Evolutionary conservation across 805 yeast genomes (phyloP).

Genomic region (Candida caryicola): DNA sequence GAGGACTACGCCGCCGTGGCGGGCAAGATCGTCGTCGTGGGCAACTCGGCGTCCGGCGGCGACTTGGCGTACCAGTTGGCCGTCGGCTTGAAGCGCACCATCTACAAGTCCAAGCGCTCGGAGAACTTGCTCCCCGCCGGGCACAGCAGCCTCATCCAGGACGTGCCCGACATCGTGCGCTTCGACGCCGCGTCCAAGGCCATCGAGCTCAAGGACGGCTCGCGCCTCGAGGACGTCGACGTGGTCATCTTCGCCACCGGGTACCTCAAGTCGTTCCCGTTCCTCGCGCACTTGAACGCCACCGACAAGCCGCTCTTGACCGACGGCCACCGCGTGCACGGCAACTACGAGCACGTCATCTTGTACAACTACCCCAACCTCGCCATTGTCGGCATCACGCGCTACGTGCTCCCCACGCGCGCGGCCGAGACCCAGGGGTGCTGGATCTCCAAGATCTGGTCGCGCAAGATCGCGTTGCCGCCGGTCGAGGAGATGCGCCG

Average conservation of each 20-base stretch:
- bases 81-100: slow-evolving; percentile 33
- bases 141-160: slow-evolving; percentile 35
- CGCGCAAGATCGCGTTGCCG: slow-evolving; percentile 45
- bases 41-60: slow-evolving; percentile 74
- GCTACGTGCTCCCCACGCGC: slow-evolving; percentile 50
- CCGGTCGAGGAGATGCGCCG: slow-evolving; percentile 31
- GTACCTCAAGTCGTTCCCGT: slow-evolving; percentile 36
- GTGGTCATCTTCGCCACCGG: slow-evolving; percentile 38
- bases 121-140: slow-evolving; percentile 45
- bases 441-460: slow-evolving; percentile 38
- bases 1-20: slow-evolving; percentile 21
- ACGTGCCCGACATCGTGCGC: slow-evolving; percentile 41
- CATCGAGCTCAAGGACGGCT: slow-evolving; percentile 26
- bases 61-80: slow-evolving; percentile 66
- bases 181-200: slow-evolving; percentile 34
- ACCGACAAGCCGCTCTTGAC: slow-evolving; percentile 17
- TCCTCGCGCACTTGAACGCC: slow-evolving; percentile 18
- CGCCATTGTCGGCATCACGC: slow-evolving; percentile 40
- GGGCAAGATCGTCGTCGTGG: slow-evolving; percentile 60
- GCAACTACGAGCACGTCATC: slow-evolving; percentile 46
- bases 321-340: slow-evolving; percentile 37
- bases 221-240: slow-evolving; percentile 22
- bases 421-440: slow-evolving; percentile 49
- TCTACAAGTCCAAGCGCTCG: slow-evolving; percentile 52
- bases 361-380: slow-evolving; percentile 46